phyloP scores from a whole-genome alignment of 164 flowering plant genomes.

The Litsea cubeba region DNA sequence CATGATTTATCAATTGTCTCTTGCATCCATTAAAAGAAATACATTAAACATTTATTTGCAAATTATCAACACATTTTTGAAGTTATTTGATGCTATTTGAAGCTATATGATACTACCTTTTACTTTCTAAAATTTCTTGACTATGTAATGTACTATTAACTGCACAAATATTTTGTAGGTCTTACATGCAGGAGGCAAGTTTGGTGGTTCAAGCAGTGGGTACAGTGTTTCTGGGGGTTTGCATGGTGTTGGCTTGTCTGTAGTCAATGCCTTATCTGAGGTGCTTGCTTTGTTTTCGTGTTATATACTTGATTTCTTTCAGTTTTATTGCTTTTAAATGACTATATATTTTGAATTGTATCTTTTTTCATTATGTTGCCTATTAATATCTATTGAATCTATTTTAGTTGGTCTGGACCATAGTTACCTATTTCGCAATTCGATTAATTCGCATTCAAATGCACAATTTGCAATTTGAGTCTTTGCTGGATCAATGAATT shows the following conservation, averaged over 20 bases:
- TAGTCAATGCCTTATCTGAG: constrained; percentile 98
- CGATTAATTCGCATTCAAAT: too few species aligned
- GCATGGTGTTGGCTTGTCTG: constrained; percentile 98
- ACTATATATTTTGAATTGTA: too few species aligned
- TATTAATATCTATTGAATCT: too few species aligned
- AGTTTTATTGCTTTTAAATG: neutral
- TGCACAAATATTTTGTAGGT: constrained; percentile 45
- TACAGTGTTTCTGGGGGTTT: constrained; percentile 95
- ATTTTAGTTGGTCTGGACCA: too few species aligned
- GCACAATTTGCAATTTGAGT: too few species aligned
- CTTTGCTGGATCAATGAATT: too few species aligned
- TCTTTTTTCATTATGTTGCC: too few species aligned
- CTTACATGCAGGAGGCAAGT: constrained; percentile 99
- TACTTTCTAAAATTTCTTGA: too few species aligned
- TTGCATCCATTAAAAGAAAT: neutral
- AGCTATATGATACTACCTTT: too few species aligned
- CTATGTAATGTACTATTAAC: neutral
- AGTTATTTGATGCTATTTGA: too few species aligned
- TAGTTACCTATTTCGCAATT: too few species aligned
- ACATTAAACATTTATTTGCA: neutral
- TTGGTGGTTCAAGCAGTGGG: constrained; percentile 96
- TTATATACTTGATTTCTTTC: neutral
- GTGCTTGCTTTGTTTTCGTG: constrained; percentile 27
- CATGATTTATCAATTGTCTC: neutral
- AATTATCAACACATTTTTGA: neutral